Percentiles rank a stretch among this genome's conserved stretches.
Evolutionary conservation across 225 moss, liverwort and hornwort species (phyloP).

Genomic region (Thuidium tamariscinum): DNA sequence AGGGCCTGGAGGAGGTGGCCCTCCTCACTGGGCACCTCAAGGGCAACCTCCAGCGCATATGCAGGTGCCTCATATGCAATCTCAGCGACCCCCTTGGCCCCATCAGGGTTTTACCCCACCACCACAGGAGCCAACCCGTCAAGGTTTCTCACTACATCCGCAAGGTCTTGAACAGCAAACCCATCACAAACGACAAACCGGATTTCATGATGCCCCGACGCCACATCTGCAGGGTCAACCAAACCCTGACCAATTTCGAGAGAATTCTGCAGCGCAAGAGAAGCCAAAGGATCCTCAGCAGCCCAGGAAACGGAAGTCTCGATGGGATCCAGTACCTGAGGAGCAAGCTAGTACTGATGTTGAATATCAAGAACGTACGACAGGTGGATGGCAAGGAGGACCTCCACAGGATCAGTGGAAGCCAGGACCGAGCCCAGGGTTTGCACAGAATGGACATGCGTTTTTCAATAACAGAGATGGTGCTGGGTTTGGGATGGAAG

Average conservation of each 20-base stretch:
- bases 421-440: constrained; percentile 39
- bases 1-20: constrained; percentile 29
- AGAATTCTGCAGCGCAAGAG: constrained; percentile 41
- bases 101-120: constrained; percentile 31
- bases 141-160: constrained; percentile 25
- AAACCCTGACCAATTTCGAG: constrained; percentile 32
- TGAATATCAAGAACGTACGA: constrained; percentile 18
- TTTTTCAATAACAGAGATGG: constrained; percentile 38
- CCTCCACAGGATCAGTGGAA: constrained; percentile 54
- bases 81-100: constrained; percentile 41
- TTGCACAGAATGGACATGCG: constrained; percentile 46
- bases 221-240: constrained; percentile 28
- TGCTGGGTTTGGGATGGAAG: constrained; percentile 49
- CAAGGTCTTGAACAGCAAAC: constrained; percentile 50
- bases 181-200: constrained; percentile 48
- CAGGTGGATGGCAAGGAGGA: constrained; percentile 30
- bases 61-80: constrained; percentile 44
- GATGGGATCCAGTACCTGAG: constrained; percentile 89
- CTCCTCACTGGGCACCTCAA: constrained; percentile 65
- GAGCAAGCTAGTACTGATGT: constrained; percentile 30
- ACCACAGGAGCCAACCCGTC: constrained; percentile 19
- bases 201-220: constrained; percentile 44
- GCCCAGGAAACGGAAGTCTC: constrained; percentile 81
- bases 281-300: constrained; percentile 54
- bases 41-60: constrained; percentile 38